Conservation (phyloP, 192 early-diverging fungal genomes). For the Entomortierella chlamydospora region DNA sequence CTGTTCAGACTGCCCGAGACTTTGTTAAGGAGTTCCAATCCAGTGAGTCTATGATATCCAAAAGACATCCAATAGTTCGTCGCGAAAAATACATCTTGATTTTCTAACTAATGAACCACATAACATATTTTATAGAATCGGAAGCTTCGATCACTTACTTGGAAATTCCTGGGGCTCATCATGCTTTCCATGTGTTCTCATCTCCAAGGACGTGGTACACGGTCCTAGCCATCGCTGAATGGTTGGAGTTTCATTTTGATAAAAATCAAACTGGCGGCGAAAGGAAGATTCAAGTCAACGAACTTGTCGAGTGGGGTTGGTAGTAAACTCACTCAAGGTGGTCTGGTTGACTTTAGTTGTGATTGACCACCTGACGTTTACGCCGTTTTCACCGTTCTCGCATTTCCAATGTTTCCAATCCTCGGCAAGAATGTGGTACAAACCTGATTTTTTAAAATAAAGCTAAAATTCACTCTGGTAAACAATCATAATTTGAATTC, state of each 20-base stretch:
- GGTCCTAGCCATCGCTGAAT: constrained; percentile 38
- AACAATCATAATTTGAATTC: too few species aligned
- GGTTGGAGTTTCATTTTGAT: constrained; percentile 38
- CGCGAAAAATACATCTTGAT: not conserved
- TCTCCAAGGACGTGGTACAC: constrained; percentile 51
- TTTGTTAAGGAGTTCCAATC: constrained; percentile 47
- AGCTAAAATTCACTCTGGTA: too few species aligned
- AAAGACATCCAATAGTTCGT: too few species aligned
- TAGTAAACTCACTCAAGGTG: too few species aligned
- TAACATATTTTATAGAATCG: constrained; percentile 8
- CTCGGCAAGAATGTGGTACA: too few species aligned
- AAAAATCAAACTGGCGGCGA: not conserved
- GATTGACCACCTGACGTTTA: too few species aligned
- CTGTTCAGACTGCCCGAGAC: constrained; percentile 27
- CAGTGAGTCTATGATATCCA: constrained; percentile 23
- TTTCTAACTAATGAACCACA: too few species aligned
- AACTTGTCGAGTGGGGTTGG: constrained; percentile 48
- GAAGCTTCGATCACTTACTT: constrained; percentile 18
- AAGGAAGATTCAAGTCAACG: constrained; percentile 21
- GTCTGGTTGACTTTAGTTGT: too few species aligned
- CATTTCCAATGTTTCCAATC: too few species aligned
- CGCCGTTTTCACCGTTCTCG: too few species aligned
- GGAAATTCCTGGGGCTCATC: constrained; percentile 49
- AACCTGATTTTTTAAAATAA: too few species aligned
- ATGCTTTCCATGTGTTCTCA: constrained; percentile 48